Conservation (phyloP, 148 eudicot genomes). For the Salicornia ramosissima region DNA sequence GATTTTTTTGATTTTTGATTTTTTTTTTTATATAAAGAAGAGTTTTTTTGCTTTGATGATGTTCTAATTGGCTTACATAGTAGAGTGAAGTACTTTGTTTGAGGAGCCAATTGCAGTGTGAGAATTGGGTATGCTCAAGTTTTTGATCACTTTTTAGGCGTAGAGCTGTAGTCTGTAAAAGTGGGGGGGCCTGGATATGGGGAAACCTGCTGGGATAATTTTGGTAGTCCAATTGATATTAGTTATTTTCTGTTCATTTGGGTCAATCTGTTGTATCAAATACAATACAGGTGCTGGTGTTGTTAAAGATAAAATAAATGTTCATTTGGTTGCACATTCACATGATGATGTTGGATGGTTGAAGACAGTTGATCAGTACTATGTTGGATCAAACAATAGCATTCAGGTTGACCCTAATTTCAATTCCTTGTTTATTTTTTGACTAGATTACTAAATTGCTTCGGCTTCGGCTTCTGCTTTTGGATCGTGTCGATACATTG, state of each 20-base stretch:
- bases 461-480: not conserved
- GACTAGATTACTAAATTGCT: not conserved
- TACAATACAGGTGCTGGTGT: conserved; percentile 52
- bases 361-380: conserved; percentile 96
- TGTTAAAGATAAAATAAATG: conserved; percentile 77
- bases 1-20: no score
- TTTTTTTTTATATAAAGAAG: no score
- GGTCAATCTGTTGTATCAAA: conserved; percentile 29
- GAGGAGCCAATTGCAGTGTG: not conserved
- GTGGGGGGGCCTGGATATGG: conserved; percentile 8
- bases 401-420: conserved; percentile 52
- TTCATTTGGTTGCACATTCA: conserved; percentile 91
- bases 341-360: conserved; percentile 99
- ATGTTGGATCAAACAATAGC: conserved; percentile 67
- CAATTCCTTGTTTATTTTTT: not conserved
- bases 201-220: conserved; percentile 13
- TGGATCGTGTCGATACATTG: not conserved
- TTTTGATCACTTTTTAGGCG: not conserved
- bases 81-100: not conserved
- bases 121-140: not conserved
- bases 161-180: not conserved
- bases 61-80: not conserved
- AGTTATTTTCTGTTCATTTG: conserved; percentile 23
- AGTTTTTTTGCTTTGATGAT: not conserved
- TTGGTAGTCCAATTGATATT: conserved; percentile 27